A percentile compares a stretch with the other conserved stretches of the same genome.
Evolutionary conservation across 2,329 filamentous ascomycete genomes (phyloP).

Genomic region (Ceratocystis colombiana): DNA sequence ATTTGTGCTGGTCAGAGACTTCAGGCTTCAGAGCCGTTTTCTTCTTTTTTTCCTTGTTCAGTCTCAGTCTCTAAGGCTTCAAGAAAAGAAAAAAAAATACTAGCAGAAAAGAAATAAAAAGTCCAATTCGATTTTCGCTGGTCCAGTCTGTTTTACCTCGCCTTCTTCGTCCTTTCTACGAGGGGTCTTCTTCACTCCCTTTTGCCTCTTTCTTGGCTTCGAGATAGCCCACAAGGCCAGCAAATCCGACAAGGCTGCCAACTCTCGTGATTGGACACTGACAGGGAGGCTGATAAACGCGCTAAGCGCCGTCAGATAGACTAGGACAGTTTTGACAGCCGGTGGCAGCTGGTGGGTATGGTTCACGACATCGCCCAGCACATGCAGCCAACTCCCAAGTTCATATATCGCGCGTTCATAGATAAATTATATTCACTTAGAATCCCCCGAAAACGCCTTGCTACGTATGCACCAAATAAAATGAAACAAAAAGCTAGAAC

Average conservation of each 20-base stretch:
- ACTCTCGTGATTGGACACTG: constrained; percentile 15
- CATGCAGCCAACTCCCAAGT: not conserved
- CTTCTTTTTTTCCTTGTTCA: not conserved
- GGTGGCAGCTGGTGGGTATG: not conserved
- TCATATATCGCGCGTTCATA: not conserved
- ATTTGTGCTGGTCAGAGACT: not conserved
- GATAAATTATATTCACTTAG: not conserved
- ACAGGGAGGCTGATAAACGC: not conserved
- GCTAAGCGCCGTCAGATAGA: constrained; percentile 14
- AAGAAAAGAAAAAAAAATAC: constrained; percentile 16
- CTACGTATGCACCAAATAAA: not conserved
- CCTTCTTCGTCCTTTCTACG: too few species aligned
- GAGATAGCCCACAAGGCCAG: not conserved
- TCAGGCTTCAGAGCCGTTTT: not conserved
- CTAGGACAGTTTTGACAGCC: not conserved
- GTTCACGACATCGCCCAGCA: not conserved
- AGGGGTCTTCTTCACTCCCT: not conserved
- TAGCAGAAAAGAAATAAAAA: constrained; percentile 1
- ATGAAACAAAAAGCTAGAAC: too few species aligned
- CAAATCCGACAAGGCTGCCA: constrained; percentile 16
- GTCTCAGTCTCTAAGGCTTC: not conserved
- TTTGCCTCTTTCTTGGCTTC: not conserved
- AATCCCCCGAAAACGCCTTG: not conserved
- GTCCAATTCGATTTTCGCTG: not conserved
- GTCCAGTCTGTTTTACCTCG: too few species aligned